Evolutionary conservation across 2,329 filamentous ascomycete species (phyloP), one percentile per base, ranked within the genome.

Genomic region (Alternaria viburni): DNA sequence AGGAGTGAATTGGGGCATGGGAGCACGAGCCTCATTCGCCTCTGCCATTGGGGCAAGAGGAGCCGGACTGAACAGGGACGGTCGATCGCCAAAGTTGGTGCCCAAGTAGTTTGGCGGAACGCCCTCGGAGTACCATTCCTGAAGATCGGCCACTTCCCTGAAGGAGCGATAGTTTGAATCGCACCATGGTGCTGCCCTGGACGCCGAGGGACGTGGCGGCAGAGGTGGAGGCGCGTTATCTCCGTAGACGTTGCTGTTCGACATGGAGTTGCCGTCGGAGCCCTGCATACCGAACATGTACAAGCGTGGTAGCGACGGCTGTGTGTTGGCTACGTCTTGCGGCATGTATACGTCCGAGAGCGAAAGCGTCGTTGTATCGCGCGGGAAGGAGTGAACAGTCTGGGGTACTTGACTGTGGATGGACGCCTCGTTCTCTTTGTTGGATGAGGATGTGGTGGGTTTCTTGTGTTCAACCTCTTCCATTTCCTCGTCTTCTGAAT

Each of bases 151-250:
- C 23, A 64, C 60, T 10, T 60, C 45, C 36, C 54, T 57, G n/a
- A 62, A 65, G n/a, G 54, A 36, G 28, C 65, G 65, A n/a, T 63
- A 65, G 13, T 41, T 25, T 25, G 30, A 10, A 12, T 52, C 36
- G 21, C 54, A 36, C 62, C 62, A 74, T 2, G 55, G 54, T 43
- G 67, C 46, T 17, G 52, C 46, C 43, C 56, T 66, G 4, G 68
- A 49, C 15, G 66, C 65, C 51, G 66, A 49, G 13, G 66, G 65
- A 10, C 69, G 70, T 45, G 72, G 70, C 13, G 71, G 69, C 5
- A 72, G 58, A 46, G 69, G 62, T 15, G 69, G 64, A 32, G 66
- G 63, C n/a, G 45, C 36, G 26, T 36, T 45, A 5, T 62, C 57
- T 8, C 44, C 45, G 10, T 57, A 54, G 17, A 52, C n/a, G 23